phyloP scores from a whole-genome alignment of 2,329 filamentous ascomycete species.

The Clarireedia paspali region DNA sequence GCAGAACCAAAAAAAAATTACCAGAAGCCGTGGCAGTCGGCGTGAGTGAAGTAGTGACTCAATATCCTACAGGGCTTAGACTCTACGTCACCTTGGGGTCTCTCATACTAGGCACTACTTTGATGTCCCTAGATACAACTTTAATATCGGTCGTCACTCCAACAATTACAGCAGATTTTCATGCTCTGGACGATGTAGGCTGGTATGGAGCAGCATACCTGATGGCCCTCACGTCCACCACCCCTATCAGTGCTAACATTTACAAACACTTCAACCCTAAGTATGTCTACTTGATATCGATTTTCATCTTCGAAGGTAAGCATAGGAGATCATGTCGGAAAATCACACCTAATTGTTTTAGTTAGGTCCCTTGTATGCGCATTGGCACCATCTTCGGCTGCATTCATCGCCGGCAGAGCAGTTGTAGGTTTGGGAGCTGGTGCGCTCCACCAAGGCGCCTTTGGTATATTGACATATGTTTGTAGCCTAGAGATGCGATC shows the following conservation, averaged over 20 bases:
- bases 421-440: conserved; percentile 19
- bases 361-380: conserved; percentile 27
- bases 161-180: conserved; percentile 42
- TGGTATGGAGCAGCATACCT: conserved; percentile 23
- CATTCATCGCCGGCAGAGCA: conserved; percentile 39
- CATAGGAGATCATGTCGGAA: background rate
- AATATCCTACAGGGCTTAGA: background rate
- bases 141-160: conserved; percentile 35
- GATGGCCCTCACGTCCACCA: background rate
- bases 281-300: background rate
- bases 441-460: conserved; percentile 27
- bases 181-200: conserved; percentile 42
- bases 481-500: conserved; percentile 26
- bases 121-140: background rate
- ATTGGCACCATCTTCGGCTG: conserved; percentile 32
- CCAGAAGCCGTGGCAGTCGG: background rate
- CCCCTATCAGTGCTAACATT: background rate
- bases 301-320: background rate
- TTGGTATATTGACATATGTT: conserved; percentile 34
- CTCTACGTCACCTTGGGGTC: background rate
- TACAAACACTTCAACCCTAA: background rate
- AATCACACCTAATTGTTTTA: background rate
- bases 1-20: background rate
- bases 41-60: background rate
- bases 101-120: background rate